These are phyloP conservation scores for Trapa bicornis DNA, from an alignment of 345 rosid genomes.

Conservation along the genomic window DNA sequence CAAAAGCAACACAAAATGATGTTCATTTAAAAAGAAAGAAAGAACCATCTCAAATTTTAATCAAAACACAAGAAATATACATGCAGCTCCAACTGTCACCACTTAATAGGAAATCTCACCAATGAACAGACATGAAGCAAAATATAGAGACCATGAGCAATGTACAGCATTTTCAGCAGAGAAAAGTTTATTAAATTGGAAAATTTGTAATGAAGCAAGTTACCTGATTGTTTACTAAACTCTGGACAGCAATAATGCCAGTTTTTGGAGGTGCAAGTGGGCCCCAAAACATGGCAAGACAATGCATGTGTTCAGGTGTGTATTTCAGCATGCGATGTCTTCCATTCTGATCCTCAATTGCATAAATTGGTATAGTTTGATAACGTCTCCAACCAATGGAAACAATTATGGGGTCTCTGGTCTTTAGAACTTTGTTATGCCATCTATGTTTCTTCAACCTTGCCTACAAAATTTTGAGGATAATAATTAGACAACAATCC, in stretches of 20 bases:
- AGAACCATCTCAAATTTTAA: background rate
- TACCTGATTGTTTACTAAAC: conserved; percentile 72
- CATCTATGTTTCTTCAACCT: conserved; percentile 84
- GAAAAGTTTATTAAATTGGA: background rate
- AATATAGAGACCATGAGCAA: background rate
- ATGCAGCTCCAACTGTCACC: background rate
- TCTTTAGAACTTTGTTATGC: conserved; percentile 82
- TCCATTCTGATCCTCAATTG: conserved; percentile 75
- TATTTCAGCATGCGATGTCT: conserved; percentile 92
- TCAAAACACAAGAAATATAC: background rate
- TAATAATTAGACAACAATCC: background rate
- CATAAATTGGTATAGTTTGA: conserved; percentile 76
- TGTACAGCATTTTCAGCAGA: background rate
- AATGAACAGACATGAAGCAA: background rate
- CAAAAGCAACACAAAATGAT: background rate
- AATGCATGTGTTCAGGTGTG: conserved; percentile 93
- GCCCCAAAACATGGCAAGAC: conserved; percentile 95
- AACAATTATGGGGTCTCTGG: conserved; percentile 77
- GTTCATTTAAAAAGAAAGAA: background rate
- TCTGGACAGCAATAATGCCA: conserved; percentile 79
- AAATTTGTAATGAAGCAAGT: background rate
- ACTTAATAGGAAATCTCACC: background rate
- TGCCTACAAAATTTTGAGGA: conserved; percentile 30
- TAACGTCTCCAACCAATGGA: conserved; percentile 96
- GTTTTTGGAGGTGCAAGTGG: conserved; percentile 93